Conservation (phyloP, 148 eudicot species). For the Rhododendron henanense region DNA sequence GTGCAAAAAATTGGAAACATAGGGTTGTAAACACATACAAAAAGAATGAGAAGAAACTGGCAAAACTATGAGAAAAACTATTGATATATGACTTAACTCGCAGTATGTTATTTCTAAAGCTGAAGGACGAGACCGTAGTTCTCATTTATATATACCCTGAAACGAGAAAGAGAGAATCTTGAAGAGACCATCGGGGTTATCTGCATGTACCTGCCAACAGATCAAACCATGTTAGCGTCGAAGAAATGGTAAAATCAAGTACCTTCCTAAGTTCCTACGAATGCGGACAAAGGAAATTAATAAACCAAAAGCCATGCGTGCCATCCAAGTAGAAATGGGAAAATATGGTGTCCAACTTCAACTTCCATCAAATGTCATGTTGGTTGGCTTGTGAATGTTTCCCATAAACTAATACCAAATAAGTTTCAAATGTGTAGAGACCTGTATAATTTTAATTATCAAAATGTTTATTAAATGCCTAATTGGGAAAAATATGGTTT, state of each 20-base stretch:
- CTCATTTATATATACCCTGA: conserved; percentile 39
- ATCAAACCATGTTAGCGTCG: background rate
- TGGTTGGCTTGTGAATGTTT: background rate
- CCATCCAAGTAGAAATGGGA: background rate
- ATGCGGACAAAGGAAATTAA: background rate
- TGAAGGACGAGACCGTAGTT: background rate
- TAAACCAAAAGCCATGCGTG: background rate
- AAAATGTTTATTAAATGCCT: too few species aligned
- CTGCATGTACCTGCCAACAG: conserved; percentile 75
- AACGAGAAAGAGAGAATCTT: conserved; percentile 77
- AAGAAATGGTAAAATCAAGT: background rate
- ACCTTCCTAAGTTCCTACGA: background rate
- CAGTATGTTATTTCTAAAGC: background rate
- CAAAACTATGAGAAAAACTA: background rate
- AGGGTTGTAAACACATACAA: background rate
- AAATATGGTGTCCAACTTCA: background rate
- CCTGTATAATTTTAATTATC: too few species aligned
- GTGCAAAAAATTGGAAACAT: background rate
- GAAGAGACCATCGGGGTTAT: conserved; percentile 92
- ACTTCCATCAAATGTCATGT: background rate
- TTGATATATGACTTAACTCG: background rate
- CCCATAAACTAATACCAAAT: background rate
- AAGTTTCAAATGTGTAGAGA: background rate
- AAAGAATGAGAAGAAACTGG: background rate
- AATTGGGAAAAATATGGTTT: too few species aligned